Base-by-base conservation (phyloP, 1,139 yeast species). In the Chernovozyma sophiae-reginae region DNA sequence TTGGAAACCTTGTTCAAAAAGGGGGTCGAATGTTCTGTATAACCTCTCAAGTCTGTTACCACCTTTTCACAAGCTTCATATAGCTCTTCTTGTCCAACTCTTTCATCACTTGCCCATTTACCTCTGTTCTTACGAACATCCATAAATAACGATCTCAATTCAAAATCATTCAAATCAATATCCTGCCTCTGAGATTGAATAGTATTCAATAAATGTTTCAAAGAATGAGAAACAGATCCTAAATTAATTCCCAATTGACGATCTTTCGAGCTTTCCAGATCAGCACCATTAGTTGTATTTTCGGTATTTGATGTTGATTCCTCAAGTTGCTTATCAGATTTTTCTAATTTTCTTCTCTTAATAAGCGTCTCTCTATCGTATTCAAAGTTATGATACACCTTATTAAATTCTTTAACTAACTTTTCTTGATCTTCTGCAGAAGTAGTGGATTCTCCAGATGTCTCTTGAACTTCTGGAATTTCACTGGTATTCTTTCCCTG, bases 51-150 rank as follows among this genome's bases (percentile, higher is more conserved):
- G 51, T 94, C 98, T 44, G 81, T 65, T 0, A 90, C 92, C 1
- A 92, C 98, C 53, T 87, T 90, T 52, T 94, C 98, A 51, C 97
- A 92, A 0, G 97, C 96, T 49, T 94, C 98, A 53, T 92, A 94
- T 14, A 94, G 70, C 56, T 94, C 99, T 56, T 94, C 99, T 58
- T 94, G 99, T 3, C 98, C 98, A 30, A 92, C 81, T 43, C 86
- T 74, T 42, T 90, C 96, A 55, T 92, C 97, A 43, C 86, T 86
- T 19, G 83, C 96, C 99, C 98, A 94, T 60, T 94, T 92, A 0
- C 97, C 95, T 46, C 97, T 71, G 54, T 90, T 90, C 51, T 90
- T 92, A 34, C 97, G 75, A 11, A 92, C 97, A 55, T 92, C 98
- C 73, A 87, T 79, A 37, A 92, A 82, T 43, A 92, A 71, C 37